Percentiles rank a stretch among this genome's conserved stretches.
phyloP scores from a whole-genome alignment of 2,329 filamentous ascomycete genomes.

The Helotiales sp. region DNA sequence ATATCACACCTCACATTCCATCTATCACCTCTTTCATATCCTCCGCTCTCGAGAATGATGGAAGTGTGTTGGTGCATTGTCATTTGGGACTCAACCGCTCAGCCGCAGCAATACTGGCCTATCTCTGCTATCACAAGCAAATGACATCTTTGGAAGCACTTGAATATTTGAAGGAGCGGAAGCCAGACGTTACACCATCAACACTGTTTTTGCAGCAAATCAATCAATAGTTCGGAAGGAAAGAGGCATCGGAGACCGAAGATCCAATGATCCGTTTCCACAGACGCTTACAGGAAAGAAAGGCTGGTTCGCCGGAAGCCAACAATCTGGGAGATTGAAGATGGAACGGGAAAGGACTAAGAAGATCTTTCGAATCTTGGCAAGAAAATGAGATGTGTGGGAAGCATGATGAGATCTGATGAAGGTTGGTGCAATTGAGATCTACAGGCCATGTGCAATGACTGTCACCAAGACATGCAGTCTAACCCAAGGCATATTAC shows the following conservation, averaged over 20 bases:
- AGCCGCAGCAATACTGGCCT: constrained; percentile 5
- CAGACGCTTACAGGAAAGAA: not conserved
- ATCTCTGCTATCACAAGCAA: constrained; percentile 3
- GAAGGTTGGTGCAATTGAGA: no score
- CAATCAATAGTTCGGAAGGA: constrained; percentile 7
- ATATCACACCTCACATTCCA: constrained; percentile 18
- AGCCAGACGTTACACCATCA: not conserved
- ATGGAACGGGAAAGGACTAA: no score
- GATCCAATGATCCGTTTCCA: not conserved
- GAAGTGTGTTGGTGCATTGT: constrained; percentile 11
- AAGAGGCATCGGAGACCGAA: not conserved
- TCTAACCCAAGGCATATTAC: no score
- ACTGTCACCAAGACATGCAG: no score
- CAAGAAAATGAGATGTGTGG: not conserved
- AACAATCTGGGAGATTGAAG: no score
- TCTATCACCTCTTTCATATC: constrained; percentile 11
- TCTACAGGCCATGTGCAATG: no score
- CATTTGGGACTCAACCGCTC: constrained; percentile 6
- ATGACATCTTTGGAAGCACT: not conserved
- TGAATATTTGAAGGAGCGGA: not conserved
- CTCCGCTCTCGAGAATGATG: not conserved
- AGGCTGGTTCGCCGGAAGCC: no score
- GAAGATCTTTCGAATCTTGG: not conserved
- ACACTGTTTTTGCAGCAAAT: constrained; percentile 5
- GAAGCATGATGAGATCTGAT: not conserved